These are phyloP conservation scores for Citrus glauca DNA, from an alignment of 345 rosid species.

Conservation along the genomic window DNA sequence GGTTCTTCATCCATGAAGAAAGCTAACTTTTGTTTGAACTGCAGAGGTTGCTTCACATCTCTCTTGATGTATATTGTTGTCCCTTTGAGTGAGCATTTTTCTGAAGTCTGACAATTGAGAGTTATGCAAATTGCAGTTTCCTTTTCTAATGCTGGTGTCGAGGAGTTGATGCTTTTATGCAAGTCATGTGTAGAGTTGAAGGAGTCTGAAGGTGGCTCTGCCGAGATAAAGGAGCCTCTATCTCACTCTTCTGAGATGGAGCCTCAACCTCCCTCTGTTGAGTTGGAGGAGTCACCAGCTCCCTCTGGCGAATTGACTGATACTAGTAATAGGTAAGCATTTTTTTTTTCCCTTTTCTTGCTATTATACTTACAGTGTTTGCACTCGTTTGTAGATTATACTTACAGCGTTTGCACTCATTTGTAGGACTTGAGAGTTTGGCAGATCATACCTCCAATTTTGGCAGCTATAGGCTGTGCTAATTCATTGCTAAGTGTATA, in stretches of 20 bases:
- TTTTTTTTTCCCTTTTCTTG: neutral
- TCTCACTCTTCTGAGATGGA: constrained; percentile 17
- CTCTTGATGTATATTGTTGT: constrained; percentile 13
- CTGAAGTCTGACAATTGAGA: neutral
- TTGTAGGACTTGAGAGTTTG: neutral
- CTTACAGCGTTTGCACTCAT: neutral
- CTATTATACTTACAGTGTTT: neutral
- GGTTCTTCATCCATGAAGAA: constrained; percentile 49
- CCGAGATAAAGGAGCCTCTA: constrained; percentile 18
- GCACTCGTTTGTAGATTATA: neutral
- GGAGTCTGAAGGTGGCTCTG: constrained; percentile 28
- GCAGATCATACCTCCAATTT: neutral
- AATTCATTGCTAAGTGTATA: neutral
- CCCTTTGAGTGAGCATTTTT: neutral
- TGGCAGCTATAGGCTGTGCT: neutral
- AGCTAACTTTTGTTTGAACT: constrained; percentile 63
- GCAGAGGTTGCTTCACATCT: constrained; percentile 64
- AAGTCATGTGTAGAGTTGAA: constrained; percentile 43
- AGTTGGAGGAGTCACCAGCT: constrained; percentile 16
- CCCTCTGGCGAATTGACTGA: constrained; percentile 23
- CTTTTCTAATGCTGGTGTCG: constrained; percentile 23
- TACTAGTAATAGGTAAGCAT: constrained; percentile 32
- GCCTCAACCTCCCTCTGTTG: constrained; percentile 24
- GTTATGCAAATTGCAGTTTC: constrained; percentile 36
- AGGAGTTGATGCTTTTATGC: constrained; percentile 47